Evolutionary conservation across 2,329 filamentous ascomycete species (phyloP).

Genomic region (Penicillium sp.): DNA sequence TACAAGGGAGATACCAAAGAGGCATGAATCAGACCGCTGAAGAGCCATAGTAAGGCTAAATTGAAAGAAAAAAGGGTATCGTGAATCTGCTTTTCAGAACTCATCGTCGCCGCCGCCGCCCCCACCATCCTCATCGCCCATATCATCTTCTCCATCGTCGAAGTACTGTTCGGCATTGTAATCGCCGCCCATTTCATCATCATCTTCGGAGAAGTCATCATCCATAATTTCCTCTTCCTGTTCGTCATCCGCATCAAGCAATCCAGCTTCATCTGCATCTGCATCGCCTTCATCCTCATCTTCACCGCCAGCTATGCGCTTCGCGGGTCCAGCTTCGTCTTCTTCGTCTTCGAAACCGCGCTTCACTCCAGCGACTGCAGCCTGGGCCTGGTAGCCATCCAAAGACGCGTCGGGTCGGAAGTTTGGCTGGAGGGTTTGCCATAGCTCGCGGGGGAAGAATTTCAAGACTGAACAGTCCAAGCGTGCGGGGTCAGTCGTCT

Average conservation of each 20-base stretch:
- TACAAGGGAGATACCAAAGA: neutral
- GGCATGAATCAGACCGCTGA: neutral
- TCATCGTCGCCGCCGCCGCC: constrained; percentile 49
- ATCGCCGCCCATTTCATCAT: constrained; percentile 58
- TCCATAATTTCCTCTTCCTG: constrained; percentile 51
- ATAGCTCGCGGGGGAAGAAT: constrained; percentile 60
- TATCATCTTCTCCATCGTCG: constrained; percentile 56
- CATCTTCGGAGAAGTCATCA: constrained; percentile 60
- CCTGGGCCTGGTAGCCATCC: constrained; percentile 27
- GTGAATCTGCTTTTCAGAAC: constrained; percentile 30
- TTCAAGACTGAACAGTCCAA: constrained; percentile 46
- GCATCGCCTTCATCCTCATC: constrained; percentile 30
- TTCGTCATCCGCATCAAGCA: constrained; percentile 45
- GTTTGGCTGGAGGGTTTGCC: constrained; percentile 52
- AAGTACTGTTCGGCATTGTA: constrained; percentile 66
- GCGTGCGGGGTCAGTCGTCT: neutral
- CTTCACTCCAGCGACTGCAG: constrained; percentile 25
- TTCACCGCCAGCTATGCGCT: constrained; percentile 33
- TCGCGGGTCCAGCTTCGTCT: constrained; percentile 37
- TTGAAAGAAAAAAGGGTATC: constrained; percentile 31
- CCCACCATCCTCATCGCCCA: constrained; percentile 54
- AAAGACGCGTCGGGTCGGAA: constrained; percentile 38
- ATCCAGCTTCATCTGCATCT: constrained; percentile 33
- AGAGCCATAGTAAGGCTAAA: constrained; percentile 7
- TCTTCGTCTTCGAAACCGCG: constrained; percentile 48